These are phyloP conservation scores for Cercis canadensis DNA, from an alignment of 306 rosid genomes.

Conservation along the genomic window DNA sequence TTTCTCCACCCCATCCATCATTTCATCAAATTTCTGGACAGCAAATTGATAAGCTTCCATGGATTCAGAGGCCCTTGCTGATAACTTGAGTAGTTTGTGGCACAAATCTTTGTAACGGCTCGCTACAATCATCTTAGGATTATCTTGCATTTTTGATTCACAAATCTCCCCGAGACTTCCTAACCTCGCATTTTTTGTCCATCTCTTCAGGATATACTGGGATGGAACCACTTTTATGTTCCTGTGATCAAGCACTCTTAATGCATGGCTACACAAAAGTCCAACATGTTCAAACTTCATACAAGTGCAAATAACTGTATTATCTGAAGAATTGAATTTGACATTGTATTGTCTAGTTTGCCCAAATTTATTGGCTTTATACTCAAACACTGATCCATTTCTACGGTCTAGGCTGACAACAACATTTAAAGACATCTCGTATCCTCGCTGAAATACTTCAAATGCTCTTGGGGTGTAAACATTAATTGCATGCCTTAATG, in stretches of 20 bases:
- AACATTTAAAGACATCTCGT: slow-evolving; percentile 62
- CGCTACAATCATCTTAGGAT: slow-evolving; percentile 48
- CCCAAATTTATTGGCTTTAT: slow-evolving; percentile 59
- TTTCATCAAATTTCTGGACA: slow-evolving; percentile 53
- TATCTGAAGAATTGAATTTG: slow-evolving; percentile 53
- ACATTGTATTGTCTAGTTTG: slow-evolving; percentile 52
- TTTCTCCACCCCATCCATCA: slow-evolving; percentile 69
- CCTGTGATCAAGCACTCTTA: slow-evolving; percentile 67
- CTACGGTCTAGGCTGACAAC: slow-evolving; percentile 51
- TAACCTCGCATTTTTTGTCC: slow-evolving; percentile 64
- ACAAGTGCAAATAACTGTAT: slow-evolving; percentile 63
- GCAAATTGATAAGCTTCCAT: slow-evolving; percentile 62
- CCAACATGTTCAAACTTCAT: slow-evolving; percentile 67
- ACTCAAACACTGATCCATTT: slow-evolving; percentile 54
- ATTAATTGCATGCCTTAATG: slow-evolving; percentile 58
- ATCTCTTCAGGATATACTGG: slow-evolving; percentile 61
- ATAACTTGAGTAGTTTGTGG: slow-evolving; percentile 53
- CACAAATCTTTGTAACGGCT: slow-evolving; percentile 65
- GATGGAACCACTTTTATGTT: slow-evolving; percentile 67
- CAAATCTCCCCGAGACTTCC: slow-evolving; percentile 40
- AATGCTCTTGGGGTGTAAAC: slow-evolving; percentile 68
- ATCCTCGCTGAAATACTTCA: slow-evolving; percentile 67
- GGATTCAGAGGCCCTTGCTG: slow-evolving; percentile 69
- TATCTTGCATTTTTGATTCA: slow-evolving; percentile 41
- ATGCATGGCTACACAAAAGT: slow-evolving; percentile 68